Evolutionary conservation across 495 filamentous ascomycete genomes (phyloP).

Genomic region (Aspergillus coremiiformis): DNA sequence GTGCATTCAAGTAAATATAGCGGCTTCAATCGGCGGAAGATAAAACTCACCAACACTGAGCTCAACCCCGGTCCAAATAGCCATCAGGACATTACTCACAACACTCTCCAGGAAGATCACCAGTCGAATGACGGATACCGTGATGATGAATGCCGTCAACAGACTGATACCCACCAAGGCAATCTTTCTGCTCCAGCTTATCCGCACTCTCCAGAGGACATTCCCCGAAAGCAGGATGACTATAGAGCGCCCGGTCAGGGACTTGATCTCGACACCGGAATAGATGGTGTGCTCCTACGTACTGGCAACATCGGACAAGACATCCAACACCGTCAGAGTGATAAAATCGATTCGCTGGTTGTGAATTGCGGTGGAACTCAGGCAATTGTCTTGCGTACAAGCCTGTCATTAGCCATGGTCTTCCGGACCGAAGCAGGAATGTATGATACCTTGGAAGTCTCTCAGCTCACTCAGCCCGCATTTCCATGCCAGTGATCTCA

Average conservation of each 20-base stretch:
- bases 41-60: background rate
- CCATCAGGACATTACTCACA: background rate
- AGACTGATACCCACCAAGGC: background rate
- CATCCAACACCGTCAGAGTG: too few species aligned
- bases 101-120: background rate
- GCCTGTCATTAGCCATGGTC: too few species aligned
- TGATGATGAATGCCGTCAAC: slow-evolving; percentile 6
- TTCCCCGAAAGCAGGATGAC: slow-evolving; percentile 2
- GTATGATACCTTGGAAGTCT: too few species aligned
- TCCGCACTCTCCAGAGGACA: background rate
- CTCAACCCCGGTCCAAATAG: background rate
- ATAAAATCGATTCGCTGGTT: too few species aligned
- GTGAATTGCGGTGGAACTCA: too few species aligned
- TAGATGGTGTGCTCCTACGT: too few species aligned
- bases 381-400: too few species aligned
- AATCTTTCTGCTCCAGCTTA: background rate
- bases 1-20: background rate
- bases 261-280: background rate
- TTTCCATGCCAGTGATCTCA: too few species aligned
- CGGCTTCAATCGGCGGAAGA: too few species aligned
- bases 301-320: background rate
- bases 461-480: too few species aligned
- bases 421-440: too few species aligned
- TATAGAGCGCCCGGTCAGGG: too few species aligned
- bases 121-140: background rate